Percentiles rank a stretch among this genome's conserved stretches.
These are phyloP conservation scores for Blastobotrys ciferrii DNA, from an alignment of 1,139 yeast genomes.

Conservation along the genomic window DNA sequence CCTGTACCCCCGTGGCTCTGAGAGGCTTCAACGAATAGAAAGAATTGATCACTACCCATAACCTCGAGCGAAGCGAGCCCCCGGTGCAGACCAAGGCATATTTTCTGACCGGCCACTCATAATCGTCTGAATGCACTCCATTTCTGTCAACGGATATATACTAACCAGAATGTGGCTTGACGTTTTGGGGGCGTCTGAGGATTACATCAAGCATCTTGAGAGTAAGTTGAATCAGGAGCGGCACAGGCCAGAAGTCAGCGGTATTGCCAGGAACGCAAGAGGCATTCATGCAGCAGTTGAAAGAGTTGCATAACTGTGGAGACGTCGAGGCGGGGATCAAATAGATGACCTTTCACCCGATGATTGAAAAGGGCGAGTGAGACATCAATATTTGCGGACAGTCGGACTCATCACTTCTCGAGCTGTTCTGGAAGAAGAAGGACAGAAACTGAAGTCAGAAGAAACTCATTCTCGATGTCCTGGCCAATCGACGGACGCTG, in stretches of 20 bases:
- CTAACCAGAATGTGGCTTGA: too few species aligned
- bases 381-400: conserved; percentile 69
- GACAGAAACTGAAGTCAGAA: conserved; percentile 53
- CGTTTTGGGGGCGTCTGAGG: conserved; percentile 53
- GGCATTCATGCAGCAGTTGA: conserved; percentile 50
- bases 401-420: conserved; percentile 76
- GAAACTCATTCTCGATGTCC: conserved; percentile 54
- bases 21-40: too few species aligned
- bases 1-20: too few species aligned
- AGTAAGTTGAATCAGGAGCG: conserved; percentile 37
- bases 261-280: conserved; percentile 54
- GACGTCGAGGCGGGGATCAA: conserved; percentile 53
- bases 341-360: conserved; percentile 57
- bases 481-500: conserved; percentile 39
- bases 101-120: too few species aligned
- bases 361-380: conserved; percentile 54
- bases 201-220: conserved; percentile 48
- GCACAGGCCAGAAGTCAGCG: conserved; percentile 44
- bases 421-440: conserved; percentile 69
- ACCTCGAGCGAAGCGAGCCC: too few species aligned
- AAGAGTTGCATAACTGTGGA: conserved; percentile 38
- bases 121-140: too few species aligned
- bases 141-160: too few species aligned
- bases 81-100: too few species aligned
- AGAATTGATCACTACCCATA: too few species aligned